Conservation (phyloP, 2,329 filamentous ascomycete genomes). For the Trichoderma koningiopsis region DNA sequence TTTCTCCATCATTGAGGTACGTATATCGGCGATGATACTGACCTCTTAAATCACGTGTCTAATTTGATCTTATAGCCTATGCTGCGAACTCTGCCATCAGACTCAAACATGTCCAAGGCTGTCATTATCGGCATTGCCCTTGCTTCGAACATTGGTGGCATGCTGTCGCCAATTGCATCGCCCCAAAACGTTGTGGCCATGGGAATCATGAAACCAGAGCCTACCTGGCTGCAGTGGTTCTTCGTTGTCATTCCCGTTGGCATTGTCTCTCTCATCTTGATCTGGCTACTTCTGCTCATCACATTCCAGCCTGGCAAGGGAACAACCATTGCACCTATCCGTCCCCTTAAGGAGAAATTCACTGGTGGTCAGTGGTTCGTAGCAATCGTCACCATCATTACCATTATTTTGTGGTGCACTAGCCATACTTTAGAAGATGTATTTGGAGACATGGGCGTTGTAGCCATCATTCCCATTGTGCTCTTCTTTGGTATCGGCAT, state of each 20-base stretch:
- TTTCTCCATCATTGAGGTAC: slow-evolving; percentile 93
- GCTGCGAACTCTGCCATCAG: slow-evolving; percentile 85
- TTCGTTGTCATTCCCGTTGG: slow-evolving; percentile 94
- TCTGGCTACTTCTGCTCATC: slow-evolving; percentile 83
- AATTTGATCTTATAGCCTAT: slow-evolving; percentile 64
- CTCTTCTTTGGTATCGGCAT: slow-evolving; percentile 97
- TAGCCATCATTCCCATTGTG: slow-evolving; percentile 93
- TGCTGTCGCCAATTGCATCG: slow-evolving; percentile 94
- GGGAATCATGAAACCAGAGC: slow-evolving; percentile 89
- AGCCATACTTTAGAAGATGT: slow-evolving; percentile 83
- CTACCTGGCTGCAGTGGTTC: slow-evolving; percentile 96
- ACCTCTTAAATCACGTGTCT: background rate
- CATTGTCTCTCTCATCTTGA: slow-evolving; percentile 80
- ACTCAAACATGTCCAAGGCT: slow-evolving; percentile 92
- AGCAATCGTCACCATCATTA: slow-evolving; percentile 75
- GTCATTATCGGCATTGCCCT: slow-evolving; percentile 94
- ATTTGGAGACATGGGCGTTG: slow-evolving; percentile 97
- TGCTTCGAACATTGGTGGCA: slow-evolving; percentile 92
- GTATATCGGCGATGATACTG: slow-evolving; percentile 29
- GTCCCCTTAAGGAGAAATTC: slow-evolving; percentile 85
- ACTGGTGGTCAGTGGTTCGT: slow-evolving; percentile 93
- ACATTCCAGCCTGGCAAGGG: slow-evolving; percentile 84
- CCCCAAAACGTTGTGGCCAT: slow-evolving; percentile 97
- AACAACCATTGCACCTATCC: slow-evolving; percentile 88
- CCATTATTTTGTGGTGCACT: slow-evolving; percentile 89